Base-by-base conservation (phyloP, 176 grass and related monocot genomes). In the Lolium rigidum region DNA sequence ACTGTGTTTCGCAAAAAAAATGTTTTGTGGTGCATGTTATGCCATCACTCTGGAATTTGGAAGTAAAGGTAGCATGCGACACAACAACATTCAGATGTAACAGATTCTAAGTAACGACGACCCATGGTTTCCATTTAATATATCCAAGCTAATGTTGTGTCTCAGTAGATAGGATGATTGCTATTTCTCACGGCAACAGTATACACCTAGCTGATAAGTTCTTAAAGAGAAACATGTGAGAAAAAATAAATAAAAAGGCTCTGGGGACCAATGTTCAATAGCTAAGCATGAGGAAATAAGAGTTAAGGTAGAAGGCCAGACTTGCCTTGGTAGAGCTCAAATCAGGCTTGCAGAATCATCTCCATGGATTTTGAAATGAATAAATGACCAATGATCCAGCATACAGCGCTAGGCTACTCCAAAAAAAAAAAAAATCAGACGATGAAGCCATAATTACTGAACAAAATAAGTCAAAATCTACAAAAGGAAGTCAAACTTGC, bases 141-240 rank as follows among this genome's bases (percentile, higher is more conserved):
- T 46, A 71, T 71, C 69, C 43, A 50, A 74, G n/a, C n/a, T 49
- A 74, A 49, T 74, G 44, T 48, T n/a, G 44, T 49, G 4, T 74
- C 12, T 74, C 0, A 43, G 21, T 2, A 74, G 44, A 49, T 49
- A 49, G 25, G 4, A 74, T 74, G 10, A 48, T 8, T 25, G 17
- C 7, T 24, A 48, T 47, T 74, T 50, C 43, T 73, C 21, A 49
- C 46, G 21, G 21, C 22, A 20, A 37, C 49, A 76, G 49, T 54
- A 56, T 50, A 35, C 25, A 77, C 14, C 74, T 56, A 21, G 17
- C 8, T 35, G 26, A 77, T 77, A 74, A 20, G 22, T 74, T 22
- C 11, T 35, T 55, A 17, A 55, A 20, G 74, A 55, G 50, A 12
- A 55, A 2, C 74, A 55, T 37, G 10, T 37, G 25, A 37, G 47